phyloP scores from a whole-genome alignment of 2,329 filamentous ascomycete genomes.

The Xylariaceae sp. region DNA sequence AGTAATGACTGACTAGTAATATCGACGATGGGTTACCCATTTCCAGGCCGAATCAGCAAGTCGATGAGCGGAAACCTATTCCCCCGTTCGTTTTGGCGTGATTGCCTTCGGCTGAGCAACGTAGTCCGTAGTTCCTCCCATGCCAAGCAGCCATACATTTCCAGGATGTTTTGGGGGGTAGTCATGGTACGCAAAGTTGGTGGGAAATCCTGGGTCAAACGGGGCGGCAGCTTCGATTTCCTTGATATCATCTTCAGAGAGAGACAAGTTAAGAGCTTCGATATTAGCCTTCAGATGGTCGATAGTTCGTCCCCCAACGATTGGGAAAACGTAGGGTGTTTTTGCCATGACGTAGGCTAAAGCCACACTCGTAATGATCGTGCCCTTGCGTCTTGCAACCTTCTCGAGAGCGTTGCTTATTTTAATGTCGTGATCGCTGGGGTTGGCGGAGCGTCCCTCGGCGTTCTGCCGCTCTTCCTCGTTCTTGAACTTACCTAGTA shows the following conservation, averaged over 20 bases:
- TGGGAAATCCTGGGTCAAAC: conserved; percentile 56
- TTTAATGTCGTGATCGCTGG: conserved; percentile 50
- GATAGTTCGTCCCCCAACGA: conserved; percentile 49
- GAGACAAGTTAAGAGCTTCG: conserved; percentile 45
- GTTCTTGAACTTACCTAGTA: conserved; percentile 38
- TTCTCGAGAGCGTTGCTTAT: conserved; percentile 57
- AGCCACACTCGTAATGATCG: conserved; percentile 55
- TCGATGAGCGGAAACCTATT: conserved; percentile 35
- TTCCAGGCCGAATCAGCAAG: conserved; percentile 7
- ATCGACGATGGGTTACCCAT: neutral
- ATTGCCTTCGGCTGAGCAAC: conserved; percentile 43
- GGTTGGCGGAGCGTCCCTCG: conserved; percentile 36
- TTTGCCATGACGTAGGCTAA: conserved; percentile 51
- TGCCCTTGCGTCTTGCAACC: conserved; percentile 51
- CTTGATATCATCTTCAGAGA: conserved; percentile 49
- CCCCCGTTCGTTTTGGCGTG: conserved; percentile 34
- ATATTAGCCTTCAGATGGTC: conserved; percentile 54
- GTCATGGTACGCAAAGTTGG: conserved; percentile 49
- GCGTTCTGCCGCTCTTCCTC: conserved; percentile 41
- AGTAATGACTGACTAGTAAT: too few species aligned
- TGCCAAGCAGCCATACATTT: conserved; percentile 41
- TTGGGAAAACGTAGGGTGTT: conserved; percentile 49
- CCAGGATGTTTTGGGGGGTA: conserved; percentile 32
- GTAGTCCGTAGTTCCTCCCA: conserved; percentile 50
- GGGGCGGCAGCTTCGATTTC: conserved; percentile 49